Evolutionary conservation across 331 rosid species (phyloP).

Genomic region (Saraca asoca): DNA sequence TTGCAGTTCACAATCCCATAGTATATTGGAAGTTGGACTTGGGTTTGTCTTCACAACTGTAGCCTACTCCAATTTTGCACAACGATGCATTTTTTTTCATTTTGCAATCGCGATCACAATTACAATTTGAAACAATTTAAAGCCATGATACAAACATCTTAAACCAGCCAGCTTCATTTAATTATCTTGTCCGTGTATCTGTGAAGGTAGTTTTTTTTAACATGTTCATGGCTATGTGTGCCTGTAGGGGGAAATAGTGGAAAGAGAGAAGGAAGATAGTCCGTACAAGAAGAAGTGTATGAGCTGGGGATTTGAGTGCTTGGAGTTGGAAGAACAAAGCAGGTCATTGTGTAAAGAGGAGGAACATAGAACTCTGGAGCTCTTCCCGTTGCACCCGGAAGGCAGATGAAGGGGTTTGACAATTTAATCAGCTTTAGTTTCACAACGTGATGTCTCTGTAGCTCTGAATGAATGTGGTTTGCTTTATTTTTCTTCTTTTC

Average conservation of each 20-base stretch:
- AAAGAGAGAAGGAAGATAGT: slow-evolving; percentile 61
- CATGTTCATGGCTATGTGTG: no score
- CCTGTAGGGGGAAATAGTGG: slow-evolving; percentile 35
- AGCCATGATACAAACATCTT: no score
- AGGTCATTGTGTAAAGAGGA: slow-evolving; percentile 47
- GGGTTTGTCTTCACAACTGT: no score
- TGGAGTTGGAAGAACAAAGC: slow-evolving; percentile 53
- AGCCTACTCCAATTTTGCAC: no score
- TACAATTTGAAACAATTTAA: no score
- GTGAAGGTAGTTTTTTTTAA: no score
- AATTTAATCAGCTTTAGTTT: slow-evolving; percentile 20
- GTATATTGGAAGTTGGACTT: no score
- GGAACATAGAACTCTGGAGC: slow-evolving; percentile 74
- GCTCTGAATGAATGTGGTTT: slow-evolving; percentile 35
- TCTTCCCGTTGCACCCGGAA: slow-evolving; percentile 93
- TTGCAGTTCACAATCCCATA: no score
- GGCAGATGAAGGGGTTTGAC: slow-evolving; percentile 65
- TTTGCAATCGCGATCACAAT: no score
- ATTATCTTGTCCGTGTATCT: no score
- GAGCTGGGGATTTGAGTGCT: slow-evolving; percentile 71
- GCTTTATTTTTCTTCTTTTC: slow-evolving; percentile 54
- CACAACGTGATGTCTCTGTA: slow-evolving; percentile 28
- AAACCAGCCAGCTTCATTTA: no score
- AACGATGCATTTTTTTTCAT: no score
- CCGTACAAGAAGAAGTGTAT: slow-evolving; percentile 76